A percentile compares a stretch with the other conserved stretches of the same genome.
phyloP scores from a whole-genome alignment of 768 basidiomycete genomes.

The Hericium coralloides region DNA sequence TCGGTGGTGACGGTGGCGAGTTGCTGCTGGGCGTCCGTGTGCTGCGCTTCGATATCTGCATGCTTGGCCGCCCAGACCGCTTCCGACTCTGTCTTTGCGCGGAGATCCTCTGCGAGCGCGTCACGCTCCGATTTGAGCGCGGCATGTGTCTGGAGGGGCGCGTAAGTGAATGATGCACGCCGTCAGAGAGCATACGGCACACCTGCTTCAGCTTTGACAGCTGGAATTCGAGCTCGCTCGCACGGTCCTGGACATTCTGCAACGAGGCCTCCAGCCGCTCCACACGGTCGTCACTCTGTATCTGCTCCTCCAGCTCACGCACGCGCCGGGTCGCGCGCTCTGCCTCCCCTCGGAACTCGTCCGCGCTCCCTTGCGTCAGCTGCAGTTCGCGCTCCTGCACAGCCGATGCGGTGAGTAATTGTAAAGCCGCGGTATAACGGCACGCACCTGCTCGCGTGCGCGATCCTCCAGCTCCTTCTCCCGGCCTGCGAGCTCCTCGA shows the following conservation, averaged over 20 bases:
- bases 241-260: conserved; percentile 72
- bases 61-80: conserved; percentile 40
- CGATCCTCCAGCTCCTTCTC: conserved; percentile 47
- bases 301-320: conserved; percentile 72
- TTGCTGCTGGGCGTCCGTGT: conserved; percentile 31
- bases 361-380: conserved; percentile 41
- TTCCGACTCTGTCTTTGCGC: conserved; percentile 32
- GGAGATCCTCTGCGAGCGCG: conserved; percentile 38
- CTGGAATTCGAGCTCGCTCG: conserved; percentile 78
- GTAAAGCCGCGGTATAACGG: background rate
- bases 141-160: conserved; percentile 37
- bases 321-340: conserved; percentile 48
- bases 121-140: conserved; percentile 57
- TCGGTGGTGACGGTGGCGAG: conserved; percentile 37
- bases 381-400: conserved; percentile 70
- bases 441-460: conserved; percentile 41
- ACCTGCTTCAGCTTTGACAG: conserved; percentile 75
- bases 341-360: conserved; percentile 44
- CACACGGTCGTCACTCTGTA: conserved; percentile 75
- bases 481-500: conserved; percentile 35
- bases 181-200: conserved; percentile 10
- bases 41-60: conserved; percentile 34
- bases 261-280: conserved; percentile 65
- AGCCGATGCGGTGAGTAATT: background rate
- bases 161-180: conserved; percentile 20